Conservation (phyloP, 208 protist genomes). For the Crithidia fasciculata region DNA sequence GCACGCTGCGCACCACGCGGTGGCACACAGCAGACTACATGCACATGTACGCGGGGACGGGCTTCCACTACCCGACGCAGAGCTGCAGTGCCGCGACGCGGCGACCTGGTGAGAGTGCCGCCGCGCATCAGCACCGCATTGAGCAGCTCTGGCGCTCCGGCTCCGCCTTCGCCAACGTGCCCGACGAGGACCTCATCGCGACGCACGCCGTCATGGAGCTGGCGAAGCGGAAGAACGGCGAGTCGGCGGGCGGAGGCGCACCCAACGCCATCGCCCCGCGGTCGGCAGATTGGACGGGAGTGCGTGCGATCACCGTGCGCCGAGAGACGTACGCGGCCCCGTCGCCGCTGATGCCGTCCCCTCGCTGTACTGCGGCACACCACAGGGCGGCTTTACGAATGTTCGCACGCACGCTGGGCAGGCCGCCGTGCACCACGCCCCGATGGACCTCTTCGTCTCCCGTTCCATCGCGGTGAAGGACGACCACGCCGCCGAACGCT, state of each 20-base stretch:
- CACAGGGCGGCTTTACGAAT: constrained; percentile 39
- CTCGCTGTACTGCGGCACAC: constrained; percentile 34
- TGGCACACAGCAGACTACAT: constrained; percentile 36
- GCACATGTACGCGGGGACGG: constrained; percentile 28
- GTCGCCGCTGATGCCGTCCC: constrained; percentile 42
- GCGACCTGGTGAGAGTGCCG: constrained; percentile 18
- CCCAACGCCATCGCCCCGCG: background rate
- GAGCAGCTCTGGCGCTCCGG: constrained; percentile 28
- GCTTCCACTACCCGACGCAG: constrained; percentile 34
- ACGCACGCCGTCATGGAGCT: constrained; percentile 30
- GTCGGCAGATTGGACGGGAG: constrained; percentile 19
- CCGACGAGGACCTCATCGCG: constrained; percentile 43
- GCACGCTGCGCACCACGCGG: constrained; percentile 24
- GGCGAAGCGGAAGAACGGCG: constrained; percentile 23
- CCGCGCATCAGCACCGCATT: constrained; percentile 24
- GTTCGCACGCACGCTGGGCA: constrained; percentile 9
- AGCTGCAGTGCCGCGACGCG: constrained; percentile 37
- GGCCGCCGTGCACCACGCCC: constrained; percentile 24
- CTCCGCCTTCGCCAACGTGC: constrained; percentile 23
- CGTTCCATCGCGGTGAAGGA: constrained; percentile 18
- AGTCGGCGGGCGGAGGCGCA: background rate
- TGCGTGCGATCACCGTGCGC: constrained; percentile 27
- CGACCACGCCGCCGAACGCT: constrained; percentile 5
- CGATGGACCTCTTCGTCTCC: constrained; percentile 12
- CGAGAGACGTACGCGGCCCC: constrained; percentile 38